Evolutionary conservation across 306 rosid species (phyloP), one percentile per base, ranked within the genome.

Genomic region (Inga laurina): DNA sequence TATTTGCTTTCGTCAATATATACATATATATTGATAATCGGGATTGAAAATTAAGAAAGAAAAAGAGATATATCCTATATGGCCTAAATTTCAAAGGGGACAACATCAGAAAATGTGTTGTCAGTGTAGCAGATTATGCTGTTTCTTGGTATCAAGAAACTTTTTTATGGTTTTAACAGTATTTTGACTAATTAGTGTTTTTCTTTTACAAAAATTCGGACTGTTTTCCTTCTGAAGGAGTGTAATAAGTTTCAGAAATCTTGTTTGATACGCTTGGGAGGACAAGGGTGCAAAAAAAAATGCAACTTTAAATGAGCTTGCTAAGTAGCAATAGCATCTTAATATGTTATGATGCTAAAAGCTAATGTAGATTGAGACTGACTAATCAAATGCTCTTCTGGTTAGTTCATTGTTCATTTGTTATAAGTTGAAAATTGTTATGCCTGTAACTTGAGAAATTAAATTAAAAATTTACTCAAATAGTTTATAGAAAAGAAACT

Each of bases 351-450:
- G 18, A 21, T 67, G 46, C 27, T 67, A 41, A 78, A 34, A 44
- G 46, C 74, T 35, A 6, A 2, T 78, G 54, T 76, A 78, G 57
- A 61, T 57, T 67, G 77, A 77, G n/a, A 35, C 77, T 79, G 80
- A 49, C 56, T 51, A 51, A 13, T 57, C 45, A 34, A 10, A 27
- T 27, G 30, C 48, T 72, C 7, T 57, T 72, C 34, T 57, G 54
- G 7, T 59, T 72, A 15, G 19, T 72, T 78, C 59, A 12, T 27
- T 64, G 15, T 21, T 19, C 74, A 79, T 62, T 49, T n/a, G 51
- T 84, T 48, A 62, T 10, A 48, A 37, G 48, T 67, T 67, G 71
- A 37, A 64, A 11, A 61, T 62, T 27, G 19, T 7, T 72, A 49
- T 56, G 61, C 16, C 27, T 51, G 52, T 61, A n/a, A n/a, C 10